phyloP scores from a whole-genome alignment of 257 asterid species.

The Solanum virginianum region DNA sequence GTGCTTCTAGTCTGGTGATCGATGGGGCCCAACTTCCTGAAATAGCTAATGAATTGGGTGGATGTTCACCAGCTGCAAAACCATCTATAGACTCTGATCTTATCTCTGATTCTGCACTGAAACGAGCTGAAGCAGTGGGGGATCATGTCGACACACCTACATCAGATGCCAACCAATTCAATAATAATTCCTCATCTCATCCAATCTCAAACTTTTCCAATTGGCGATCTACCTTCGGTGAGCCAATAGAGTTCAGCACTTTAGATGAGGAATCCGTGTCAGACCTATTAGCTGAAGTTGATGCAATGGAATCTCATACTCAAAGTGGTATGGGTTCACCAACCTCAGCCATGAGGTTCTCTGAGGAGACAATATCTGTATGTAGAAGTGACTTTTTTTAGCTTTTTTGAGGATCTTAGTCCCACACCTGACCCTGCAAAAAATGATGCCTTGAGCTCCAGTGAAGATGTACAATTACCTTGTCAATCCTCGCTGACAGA shows the following conservation, averaged over 20 bases:
- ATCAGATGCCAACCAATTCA: slow-evolving; percentile 15
- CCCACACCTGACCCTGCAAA: slow-evolving; percentile 30
- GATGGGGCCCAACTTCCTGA: neutral
- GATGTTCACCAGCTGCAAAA: neutral
- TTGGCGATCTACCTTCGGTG: slow-evolving; percentile 20
- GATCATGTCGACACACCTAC: slow-evolving; percentile 14
- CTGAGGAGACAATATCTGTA: slow-evolving; percentile 22
- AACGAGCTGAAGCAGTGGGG: slow-evolving; percentile 21
- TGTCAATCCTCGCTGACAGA: slow-evolving; percentile 7
- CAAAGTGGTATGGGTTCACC: slow-evolving; percentile 39
- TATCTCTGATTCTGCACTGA: slow-evolving; percentile 21
- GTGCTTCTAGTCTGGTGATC: slow-evolving; percentile 15
- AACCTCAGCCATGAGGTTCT: slow-evolving; percentile 22
- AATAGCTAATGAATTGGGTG: slow-evolving; percentile 35
- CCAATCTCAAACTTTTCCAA: slow-evolving; percentile 20
- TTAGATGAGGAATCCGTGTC: slow-evolving; percentile 70
- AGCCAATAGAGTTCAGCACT: slow-evolving; percentile 55
- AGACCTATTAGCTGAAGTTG: slow-evolving; percentile 72
- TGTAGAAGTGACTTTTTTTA: slow-evolving; percentile 26
- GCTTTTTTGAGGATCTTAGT: slow-evolving; percentile 34
- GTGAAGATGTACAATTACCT: neutral
- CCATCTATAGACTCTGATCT: slow-evolving; percentile 6
- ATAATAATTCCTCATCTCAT: slow-evolving; percentile 20
- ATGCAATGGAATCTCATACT: slow-evolving; percentile 45
- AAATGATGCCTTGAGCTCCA: slow-evolving; percentile 24